These are phyloP conservation scores for Salicornia ramosissima DNA, from an alignment of 148 eudicot species.

Conservation along the genomic window DNA sequence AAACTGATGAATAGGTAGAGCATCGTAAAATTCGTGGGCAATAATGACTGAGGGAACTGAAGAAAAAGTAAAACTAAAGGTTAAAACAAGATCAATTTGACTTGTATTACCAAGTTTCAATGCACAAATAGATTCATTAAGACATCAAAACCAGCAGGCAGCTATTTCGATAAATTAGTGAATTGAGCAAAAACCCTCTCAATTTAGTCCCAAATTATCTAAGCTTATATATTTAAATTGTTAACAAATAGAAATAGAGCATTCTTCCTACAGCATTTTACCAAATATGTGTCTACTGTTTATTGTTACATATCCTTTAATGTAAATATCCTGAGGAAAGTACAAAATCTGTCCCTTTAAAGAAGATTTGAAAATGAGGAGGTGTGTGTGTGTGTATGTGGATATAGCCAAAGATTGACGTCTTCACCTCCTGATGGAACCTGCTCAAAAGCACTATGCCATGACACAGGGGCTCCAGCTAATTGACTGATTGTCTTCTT, in stretches of 20 bases:
- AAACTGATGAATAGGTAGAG: conserved; percentile 93
- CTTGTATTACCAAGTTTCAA: not conserved
- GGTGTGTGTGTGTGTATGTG: no score
- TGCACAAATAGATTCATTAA: not conserved
- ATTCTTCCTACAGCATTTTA: not conserved
- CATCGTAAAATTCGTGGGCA: conserved; percentile 93
- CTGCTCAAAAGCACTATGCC: conserved; percentile 87
- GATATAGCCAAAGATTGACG: not conserved
- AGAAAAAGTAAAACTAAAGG: conserved; percentile 19
- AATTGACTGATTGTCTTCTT: conserved; percentile 41
- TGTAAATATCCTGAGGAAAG: not conserved
- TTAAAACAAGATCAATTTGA: conserved; percentile 6
- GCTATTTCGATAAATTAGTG: not conserved
- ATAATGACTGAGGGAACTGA: conserved; percentile 81
- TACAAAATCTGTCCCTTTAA: no score
- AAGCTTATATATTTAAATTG: no score
- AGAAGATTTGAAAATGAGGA: no score
- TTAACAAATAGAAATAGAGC: no score
- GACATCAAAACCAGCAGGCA: not conserved
- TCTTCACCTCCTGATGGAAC: conserved; percentile 86
- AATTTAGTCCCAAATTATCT: no score
- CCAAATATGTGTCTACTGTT: not conserved
- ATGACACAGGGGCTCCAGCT: conserved; percentile 68
- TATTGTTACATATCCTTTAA: not conserved
- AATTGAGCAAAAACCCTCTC: not conserved